Evolutionary conservation across 2,329 filamentous ascomycete genomes (phyloP).

Genomic region (Metarhizium album): DNA sequence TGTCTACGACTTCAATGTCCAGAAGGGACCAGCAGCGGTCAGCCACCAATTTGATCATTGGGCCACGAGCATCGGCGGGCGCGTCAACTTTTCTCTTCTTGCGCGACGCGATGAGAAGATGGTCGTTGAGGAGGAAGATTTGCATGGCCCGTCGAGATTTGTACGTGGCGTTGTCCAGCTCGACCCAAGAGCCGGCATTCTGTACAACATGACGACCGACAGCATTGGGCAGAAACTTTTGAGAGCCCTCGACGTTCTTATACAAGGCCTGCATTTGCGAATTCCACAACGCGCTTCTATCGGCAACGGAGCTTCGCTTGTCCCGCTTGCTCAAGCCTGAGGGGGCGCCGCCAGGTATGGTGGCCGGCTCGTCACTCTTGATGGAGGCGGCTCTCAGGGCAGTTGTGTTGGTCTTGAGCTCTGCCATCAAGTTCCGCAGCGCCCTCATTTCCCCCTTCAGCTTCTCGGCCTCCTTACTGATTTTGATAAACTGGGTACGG

Average conservation of each 20-base stretch:
- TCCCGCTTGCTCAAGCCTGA: conserved; percentile 55
- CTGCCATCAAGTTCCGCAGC: conserved; percentile 80
- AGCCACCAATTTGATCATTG: conserved; percentile 70
- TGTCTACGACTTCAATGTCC: conserved; percentile 86
- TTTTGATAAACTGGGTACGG: conserved; percentile 96
- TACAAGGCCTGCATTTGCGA: conserved; percentile 67
- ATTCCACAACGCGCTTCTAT: conserved; percentile 57
- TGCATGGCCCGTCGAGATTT: conserved; percentile 84
- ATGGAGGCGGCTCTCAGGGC: conserved; percentile 51
- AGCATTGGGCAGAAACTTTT: conserved; percentile 88
- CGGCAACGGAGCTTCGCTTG: conserved; percentile 80
- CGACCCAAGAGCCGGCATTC: conserved; percentile 88
- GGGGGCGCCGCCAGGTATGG: conserved; percentile 39
- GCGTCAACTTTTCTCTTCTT: conserved; percentile 85
- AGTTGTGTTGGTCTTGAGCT: conserved; percentile 70
- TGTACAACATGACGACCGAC: conserved; percentile 88
- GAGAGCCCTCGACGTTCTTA: conserved; percentile 95
- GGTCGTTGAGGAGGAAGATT: conserved; percentile 87
- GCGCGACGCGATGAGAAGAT: conserved; percentile 78
- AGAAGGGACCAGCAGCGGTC: conserved; percentile 90
- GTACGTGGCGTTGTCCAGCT: conserved; percentile 95
- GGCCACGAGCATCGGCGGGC: conserved; percentile 36
- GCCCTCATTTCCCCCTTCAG: conserved; percentile 93
- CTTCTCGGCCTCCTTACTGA: conserved; percentile 97
- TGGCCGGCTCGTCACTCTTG: conserved; percentile 35